A percentile compares a stretch with the other conserved stretches of the same genome.
These are phyloP conservation scores for Alternaria brassicae DNA, from an alignment of 2,329 filamentous ascomycete genomes.

Conservation along the genomic window DNA sequence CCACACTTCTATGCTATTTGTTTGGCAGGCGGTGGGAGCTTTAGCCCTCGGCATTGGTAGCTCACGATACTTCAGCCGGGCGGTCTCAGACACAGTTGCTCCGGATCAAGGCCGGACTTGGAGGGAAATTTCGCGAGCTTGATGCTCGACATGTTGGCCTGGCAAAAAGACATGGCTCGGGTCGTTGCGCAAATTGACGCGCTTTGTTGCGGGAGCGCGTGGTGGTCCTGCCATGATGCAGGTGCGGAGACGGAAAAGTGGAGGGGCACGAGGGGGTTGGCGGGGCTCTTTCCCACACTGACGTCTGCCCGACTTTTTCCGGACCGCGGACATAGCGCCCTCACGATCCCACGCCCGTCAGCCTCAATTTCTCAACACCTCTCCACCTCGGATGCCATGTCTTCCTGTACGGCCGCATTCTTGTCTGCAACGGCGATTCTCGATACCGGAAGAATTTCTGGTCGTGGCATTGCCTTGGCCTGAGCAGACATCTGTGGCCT, in stretches of 20 bases:
- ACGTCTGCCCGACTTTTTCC: slow-evolving; percentile 36
- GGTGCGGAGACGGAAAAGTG: slow-evolving; percentile 27
- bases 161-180: neutral
- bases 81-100: slow-evolving; percentile 8
- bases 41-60: slow-evolving; percentile 43
- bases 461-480: neutral
- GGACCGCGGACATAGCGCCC: slow-evolving; percentile 32
- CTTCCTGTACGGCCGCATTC: neutral
- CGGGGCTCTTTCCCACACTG: slow-evolving; percentile 8
- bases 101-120: slow-evolving; percentile 14
- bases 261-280: slow-evolving; percentile 33
- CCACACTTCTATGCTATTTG: slow-evolving; percentile 41
- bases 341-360: slow-evolving; percentile 4
- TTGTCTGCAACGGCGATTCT: neutral
- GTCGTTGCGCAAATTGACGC: slow-evolving; percentile 16
- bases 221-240: slow-evolving; percentile 25
- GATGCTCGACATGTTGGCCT: slow-evolving; percentile 6
- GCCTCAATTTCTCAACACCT: neutral
- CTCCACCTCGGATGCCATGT: neutral
- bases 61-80: slow-evolving; percentile 34
- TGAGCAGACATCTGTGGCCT: neutral
- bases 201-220: slow-evolving; percentile 37
- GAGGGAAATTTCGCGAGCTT: slow-evolving; percentile 3
- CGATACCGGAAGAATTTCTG: slow-evolving; percentile 1
- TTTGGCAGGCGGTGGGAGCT: slow-evolving; percentile 31